Base-by-base conservation (phyloP, 2,329 filamentous ascomycete genomes). In the Podosphaera fusca region DNA sequence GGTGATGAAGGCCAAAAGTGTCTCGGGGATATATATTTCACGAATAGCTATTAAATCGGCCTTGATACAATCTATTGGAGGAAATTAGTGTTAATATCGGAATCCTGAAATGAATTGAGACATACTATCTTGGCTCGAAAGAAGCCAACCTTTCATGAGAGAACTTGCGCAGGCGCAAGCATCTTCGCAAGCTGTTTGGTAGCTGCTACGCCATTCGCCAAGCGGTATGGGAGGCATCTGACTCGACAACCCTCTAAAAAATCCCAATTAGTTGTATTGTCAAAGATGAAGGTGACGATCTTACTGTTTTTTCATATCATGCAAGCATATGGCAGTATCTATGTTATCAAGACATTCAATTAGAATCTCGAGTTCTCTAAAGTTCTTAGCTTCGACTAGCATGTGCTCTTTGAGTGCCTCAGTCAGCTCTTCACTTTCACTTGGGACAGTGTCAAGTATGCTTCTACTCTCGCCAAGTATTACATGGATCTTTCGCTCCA, bases 21-120 rank as follows among this genome's bases (percentile, higher is more conserved):
- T 78, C 67, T 95, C 88, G 1, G 92, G 89, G 2, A 98, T 75
- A 69, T 94, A 96, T 0, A 79, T 78, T 57, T 80, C 77, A 61
- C 88, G 81, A 55, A 96, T 78, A 31, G 74, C 70, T 53, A 70
- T 70, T 53, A 87, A 76, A 57, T 85, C 79, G 14, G 73, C 67
- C 59, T 83, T 84, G 56, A 73, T 75, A 75, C 58, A 63, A 57
- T 59, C 62, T 64, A 33, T 59, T 35, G 57, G 56, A 21, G 63
- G 59, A 56, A 6, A 56, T 59, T 59, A 59, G 59, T 60, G 58
- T 35, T 58, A 50, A n/a, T n/a, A 38, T 29, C 9, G 38, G 34
- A 8, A 21, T 55, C 29, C 1, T 56, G 7, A 40, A 7, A 55
- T 42, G 4, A n/a, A 35, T 47, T 2, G 4, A 33, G 2, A 57